A percentile compares a stretch with the other conserved stretches of the same genome.
Conservation (phyloP, 257 asterid genomes). For the Osmanthus fragrans region DNA sequence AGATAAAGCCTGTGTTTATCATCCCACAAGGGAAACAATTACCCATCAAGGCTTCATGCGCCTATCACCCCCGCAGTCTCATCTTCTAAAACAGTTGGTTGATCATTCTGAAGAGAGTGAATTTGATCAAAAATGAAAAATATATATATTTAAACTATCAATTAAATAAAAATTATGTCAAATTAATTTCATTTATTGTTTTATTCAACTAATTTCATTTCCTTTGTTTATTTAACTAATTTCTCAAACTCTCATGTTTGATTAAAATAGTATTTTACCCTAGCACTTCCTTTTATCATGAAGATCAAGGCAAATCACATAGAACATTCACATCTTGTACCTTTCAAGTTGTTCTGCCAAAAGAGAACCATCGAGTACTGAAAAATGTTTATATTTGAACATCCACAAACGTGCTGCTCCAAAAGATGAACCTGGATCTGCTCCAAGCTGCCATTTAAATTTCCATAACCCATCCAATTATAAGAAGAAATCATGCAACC, state of each 20-base stretch:
- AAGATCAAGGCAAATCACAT: not conserved
- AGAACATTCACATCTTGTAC: slow-evolving; percentile 22
- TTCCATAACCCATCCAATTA: slow-evolving; percentile 14
- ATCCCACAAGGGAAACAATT: not conserved
- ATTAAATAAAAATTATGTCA: not conserved
- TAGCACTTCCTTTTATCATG: not conserved
- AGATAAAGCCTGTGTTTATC: not conserved
- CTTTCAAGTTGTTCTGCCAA: slow-evolving; percentile 31
- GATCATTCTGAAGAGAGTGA: not conserved
- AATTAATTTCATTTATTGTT: not conserved
- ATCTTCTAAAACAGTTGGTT: not conserved
- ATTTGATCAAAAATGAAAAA: not conserved
- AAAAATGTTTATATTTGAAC: slow-evolving; percentile 36
- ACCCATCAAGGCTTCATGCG: not conserved
- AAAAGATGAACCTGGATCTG: slow-evolving; percentile 41
- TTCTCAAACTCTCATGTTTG: not conserved
- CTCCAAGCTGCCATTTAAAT: slow-evolving; percentile 44
- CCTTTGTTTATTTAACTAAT: not conserved
- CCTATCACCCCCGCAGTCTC: not conserved
- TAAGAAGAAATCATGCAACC: slow-evolving; percentile 9
- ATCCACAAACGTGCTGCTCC: slow-evolving; percentile 37
- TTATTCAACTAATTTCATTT: not conserved
- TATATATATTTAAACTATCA: not conserved
- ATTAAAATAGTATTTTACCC: not conserved
- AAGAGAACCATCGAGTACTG: slow-evolving; percentile 50